Conservation (phyloP, 2,329 filamentous ascomycete species). For the Colletotrichum sp. region DNA sequence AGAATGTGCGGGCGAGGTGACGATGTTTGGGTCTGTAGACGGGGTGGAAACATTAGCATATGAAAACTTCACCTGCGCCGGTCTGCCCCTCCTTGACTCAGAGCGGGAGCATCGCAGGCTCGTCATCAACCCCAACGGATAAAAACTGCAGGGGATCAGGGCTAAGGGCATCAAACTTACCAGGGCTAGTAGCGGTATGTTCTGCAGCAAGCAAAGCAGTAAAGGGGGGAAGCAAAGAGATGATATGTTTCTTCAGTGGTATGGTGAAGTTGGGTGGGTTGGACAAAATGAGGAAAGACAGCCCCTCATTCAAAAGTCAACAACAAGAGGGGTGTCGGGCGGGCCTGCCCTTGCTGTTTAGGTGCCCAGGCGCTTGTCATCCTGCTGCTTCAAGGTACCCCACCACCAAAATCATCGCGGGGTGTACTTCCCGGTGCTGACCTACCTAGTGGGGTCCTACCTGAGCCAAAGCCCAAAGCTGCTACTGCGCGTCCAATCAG, state of each 20-base stretch:
- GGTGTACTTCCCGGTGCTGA: not conserved
- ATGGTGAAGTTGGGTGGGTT: constrained; percentile 22
- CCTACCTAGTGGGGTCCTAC: not conserved
- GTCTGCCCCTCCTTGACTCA: constrained; percentile 17
- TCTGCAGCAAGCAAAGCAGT: constrained; percentile 5
- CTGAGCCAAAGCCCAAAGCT: constrained; percentile 14
- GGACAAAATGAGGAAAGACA: constrained; percentile 23
- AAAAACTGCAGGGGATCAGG: not conserved
- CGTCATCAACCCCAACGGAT: not conserved
- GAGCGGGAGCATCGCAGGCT: not conserved
- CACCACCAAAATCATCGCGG: not conserved
- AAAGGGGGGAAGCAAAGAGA: constrained; percentile 17
- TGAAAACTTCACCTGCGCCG: constrained; percentile 1
- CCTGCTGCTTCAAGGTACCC: not conserved
- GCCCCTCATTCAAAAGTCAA: constrained; percentile 25
- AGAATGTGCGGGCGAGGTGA: not conserved
- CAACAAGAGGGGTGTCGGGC: constrained; percentile 22
- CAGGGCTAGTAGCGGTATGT: constrained; percentile 14
- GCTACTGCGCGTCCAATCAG: constrained; percentile 10
- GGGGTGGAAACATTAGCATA: constrained; percentile 8
- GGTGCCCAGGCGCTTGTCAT: constrained; percentile 14
- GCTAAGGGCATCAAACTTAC: not conserved
- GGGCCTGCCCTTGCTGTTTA: constrained; percentile 21
- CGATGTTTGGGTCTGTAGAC: constrained; percentile 2
- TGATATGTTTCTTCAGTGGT: constrained; percentile 16